These are phyloP conservation scores for Thymus quinquecostatus DNA, from an alignment of 257 asterid genomes.

Conservation along the genomic window DNA sequence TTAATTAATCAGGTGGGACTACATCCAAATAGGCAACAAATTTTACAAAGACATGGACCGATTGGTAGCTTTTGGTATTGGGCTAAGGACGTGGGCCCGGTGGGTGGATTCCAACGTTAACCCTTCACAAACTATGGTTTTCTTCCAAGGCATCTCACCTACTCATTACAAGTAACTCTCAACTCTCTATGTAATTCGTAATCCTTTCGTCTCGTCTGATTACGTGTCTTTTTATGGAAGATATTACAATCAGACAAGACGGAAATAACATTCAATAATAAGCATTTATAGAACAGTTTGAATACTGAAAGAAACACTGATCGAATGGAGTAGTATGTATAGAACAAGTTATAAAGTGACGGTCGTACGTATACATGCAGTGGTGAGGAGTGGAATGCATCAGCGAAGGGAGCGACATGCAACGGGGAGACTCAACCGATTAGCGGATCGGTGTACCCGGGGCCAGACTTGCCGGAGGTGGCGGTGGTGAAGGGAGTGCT, in stretches of 20 bases:
- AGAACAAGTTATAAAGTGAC: no score
- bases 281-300: no score
- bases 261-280: no score
- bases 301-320: no score
- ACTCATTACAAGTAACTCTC: constrained; percentile 76
- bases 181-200: neutral
- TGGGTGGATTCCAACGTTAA: constrained; percentile 74
- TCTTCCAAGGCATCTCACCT: constrained; percentile 85
- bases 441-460: constrained; percentile 44
- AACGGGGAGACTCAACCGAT: constrained; percentile 57
- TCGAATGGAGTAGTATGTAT: no score
- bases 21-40: constrained; percentile 51
- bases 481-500: constrained; percentile 61
- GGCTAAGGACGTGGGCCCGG: constrained; percentile 72
- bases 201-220: neutral
- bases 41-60: constrained; percentile 67
- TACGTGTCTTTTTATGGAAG: no score
- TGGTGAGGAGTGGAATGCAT: constrained; percentile 64
- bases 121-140: constrained; percentile 53
- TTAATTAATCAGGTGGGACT: constrained; percentile 64
- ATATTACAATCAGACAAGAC: no score
- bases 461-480: constrained; percentile 56
- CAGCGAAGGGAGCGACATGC: constrained; percentile 44
- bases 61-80: constrained; percentile 57
- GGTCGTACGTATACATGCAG: constrained; percentile 29